These are phyloP conservation scores for Neurospora sp. DNA, from an alignment of 495 filamentous ascomycete genomes.

Conservation along the genomic window DNA sequence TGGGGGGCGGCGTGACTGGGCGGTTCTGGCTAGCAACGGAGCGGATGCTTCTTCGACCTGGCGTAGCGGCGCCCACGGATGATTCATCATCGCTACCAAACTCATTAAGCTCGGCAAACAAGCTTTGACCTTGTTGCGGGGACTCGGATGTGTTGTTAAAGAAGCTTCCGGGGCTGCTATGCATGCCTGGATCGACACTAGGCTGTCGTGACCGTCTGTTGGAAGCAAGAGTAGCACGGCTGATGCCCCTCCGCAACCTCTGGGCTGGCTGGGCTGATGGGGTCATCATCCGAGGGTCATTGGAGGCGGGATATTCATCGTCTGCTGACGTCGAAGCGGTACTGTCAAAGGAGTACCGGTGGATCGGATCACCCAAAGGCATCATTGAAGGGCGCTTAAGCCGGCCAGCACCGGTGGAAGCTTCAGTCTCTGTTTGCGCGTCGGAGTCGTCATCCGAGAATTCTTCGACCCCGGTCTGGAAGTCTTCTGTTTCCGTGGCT, in stretches of 20 bases:
- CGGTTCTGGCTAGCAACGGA: slow-evolving; percentile 23
- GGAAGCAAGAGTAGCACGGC: slow-evolving; percentile 40
- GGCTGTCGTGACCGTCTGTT: slow-evolving; percentile 50
- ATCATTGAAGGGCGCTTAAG: slow-evolving; percentile 25
- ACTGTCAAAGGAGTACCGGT: slow-evolving; percentile 65
- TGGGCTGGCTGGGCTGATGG: slow-evolving; percentile 51
- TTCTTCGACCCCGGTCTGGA: slow-evolving; percentile 83
- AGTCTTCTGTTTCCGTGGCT: slow-evolving; percentile 81
- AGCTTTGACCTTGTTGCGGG: slow-evolving; percentile 57
- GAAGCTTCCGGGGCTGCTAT: slow-evolving; percentile 47
- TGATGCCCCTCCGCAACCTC: slow-evolving; percentile 58
- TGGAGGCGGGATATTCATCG: slow-evolving; percentile 39
- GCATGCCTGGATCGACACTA: slow-evolving; percentile 49
- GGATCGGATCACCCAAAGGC: slow-evolving; percentile 24
- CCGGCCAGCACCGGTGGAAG: slow-evolving; percentile 33
- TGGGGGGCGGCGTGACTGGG: slow-evolving; percentile 39
- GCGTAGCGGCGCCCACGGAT: slow-evolving; percentile 25
- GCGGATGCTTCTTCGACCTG: slow-evolving; percentile 35
- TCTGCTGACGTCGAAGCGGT: slow-evolving; percentile 84
- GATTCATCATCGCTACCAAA: slow-evolving; percentile 57
- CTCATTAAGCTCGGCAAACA: slow-evolving; percentile 83
- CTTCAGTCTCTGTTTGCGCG: slow-evolving; percentile 73
- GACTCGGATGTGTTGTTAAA: slow-evolving; percentile 37
- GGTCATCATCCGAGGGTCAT: slow-evolving; percentile 38
- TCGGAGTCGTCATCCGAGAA: slow-evolving; percentile 65